Evolutionary conservation across 202 grass and related monocot genomes (phyloP), one percentile per base, ranked within the genome.

Genomic region (Eragrostis tef): DNA sequence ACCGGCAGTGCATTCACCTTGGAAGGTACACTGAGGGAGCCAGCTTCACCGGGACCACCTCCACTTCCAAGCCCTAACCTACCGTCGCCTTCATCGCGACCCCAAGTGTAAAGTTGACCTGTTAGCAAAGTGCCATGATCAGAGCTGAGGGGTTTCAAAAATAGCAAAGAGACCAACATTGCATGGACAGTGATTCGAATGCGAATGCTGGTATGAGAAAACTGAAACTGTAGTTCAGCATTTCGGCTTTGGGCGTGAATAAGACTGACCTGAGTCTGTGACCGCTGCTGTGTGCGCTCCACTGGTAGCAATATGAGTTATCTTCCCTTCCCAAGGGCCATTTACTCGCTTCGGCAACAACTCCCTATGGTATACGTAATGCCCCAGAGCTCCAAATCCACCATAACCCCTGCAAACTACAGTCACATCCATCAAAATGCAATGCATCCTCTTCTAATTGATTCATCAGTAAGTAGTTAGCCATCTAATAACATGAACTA

Each of bases 371-470:
- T 98, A 95, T 49, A 93, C 96, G 50, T 88, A 89, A 78, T 98
- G 96, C 16, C 96, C 96, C 50, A 95, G 78, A 88, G 96, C 96
- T 88, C 92, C 96, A 86, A 99, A 99, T 50, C 96, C 96, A 84
- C 92, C 96, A 81, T 95, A 95, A 82, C 96, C 96, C 96, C 92
- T 99, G 90, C 85, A 95, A 86, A 77, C 96, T 99, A 93, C 87
- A 91, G 80, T 75, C 86, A 87, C 71, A 88, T 75, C 43, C 31
- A 88, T 58, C 42, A 61, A 67, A 67, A 26, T 68, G 60, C 75
- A 68, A 83, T 59, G 17, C 67, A 47, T 56, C 39, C 14, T 60
- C 58, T 65, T 26, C 7, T 13, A 15, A 7, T 29, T 31, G 41
- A 48, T 64, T 42, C 14, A 19, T 66, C 4, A 77, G 3, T 64